Conservation (phyloP, 129 eudicot genomes). For the Pulicaria dysenterica region DNA sequence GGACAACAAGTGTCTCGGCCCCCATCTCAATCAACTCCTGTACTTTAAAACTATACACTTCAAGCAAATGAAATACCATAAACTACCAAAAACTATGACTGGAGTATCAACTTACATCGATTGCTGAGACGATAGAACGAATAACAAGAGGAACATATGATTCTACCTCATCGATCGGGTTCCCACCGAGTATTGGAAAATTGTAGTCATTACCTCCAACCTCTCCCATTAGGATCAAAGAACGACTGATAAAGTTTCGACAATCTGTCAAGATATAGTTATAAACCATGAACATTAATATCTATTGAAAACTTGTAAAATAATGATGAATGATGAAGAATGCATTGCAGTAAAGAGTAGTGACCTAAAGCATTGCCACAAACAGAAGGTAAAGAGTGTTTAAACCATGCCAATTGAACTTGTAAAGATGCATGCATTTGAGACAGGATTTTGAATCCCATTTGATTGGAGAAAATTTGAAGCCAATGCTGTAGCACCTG, state of each 20-base stretch:
- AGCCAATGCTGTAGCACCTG: constrained; percentile 24
- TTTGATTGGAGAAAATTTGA: background rate
- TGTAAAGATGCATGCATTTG: constrained; percentile 31
- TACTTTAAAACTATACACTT: background rate
- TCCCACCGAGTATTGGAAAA: constrained; percentile 32
- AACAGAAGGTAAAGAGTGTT: constrained; percentile 13
- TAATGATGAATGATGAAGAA: background rate
- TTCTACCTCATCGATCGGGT: constrained; percentile 20
- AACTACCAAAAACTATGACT: background rate
- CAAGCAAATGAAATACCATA: background rate
- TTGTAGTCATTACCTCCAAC: constrained; percentile 74
- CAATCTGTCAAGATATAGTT: constrained; percentile 40
- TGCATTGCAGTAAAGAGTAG: background rate
- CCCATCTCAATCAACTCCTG: constrained; percentile 44
- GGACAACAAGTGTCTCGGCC: constrained; percentile 25
- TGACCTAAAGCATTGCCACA: constrained; percentile 32
- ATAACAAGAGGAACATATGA: constrained; percentile 39
- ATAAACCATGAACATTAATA: background rate
- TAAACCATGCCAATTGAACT: constrained; percentile 40
- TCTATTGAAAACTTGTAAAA: too few relatives aligned
- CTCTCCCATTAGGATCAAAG: constrained; percentile 62
- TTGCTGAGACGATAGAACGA: constrained; percentile 37
- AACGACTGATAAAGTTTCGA: constrained; percentile 29
- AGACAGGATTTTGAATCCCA: background rate
- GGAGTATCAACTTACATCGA: constrained; percentile 36